Conservation (phyloP, 1,139 yeast species). For the Hyphopichia fennica region DNA sequence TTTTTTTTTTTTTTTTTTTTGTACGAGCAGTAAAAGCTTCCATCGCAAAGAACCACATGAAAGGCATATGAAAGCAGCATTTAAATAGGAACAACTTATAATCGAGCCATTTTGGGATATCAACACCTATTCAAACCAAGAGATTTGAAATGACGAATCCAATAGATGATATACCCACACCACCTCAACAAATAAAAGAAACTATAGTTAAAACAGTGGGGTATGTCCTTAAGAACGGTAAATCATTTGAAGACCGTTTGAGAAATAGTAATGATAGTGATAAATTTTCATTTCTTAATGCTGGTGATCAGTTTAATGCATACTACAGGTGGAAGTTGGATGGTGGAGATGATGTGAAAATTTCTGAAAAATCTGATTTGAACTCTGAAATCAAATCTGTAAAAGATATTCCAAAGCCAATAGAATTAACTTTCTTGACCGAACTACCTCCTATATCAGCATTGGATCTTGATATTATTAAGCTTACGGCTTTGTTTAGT, state of each 20-base stretch:
- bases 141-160: no score
- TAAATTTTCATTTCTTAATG: constrained; percentile 63
- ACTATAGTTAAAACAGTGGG: constrained; percentile 72
- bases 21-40: no score
- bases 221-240: constrained; percentile 71
- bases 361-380: background rate
- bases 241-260: constrained; percentile 61
- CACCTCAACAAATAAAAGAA: constrained; percentile 57
- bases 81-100: no score
- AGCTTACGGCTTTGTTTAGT: constrained; percentile 68
- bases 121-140: no score
- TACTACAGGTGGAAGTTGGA: constrained; percentile 43
- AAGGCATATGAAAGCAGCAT: no score
- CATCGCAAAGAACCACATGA: no score
- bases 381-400: constrained; percentile 5
- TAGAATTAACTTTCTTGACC: constrained; percentile 46
- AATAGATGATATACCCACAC: constrained; percentile 18
- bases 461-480: constrained; percentile 67
- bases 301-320: constrained; percentile 52
- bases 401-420: constrained; percentile 21
- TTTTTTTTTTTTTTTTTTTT: no score
- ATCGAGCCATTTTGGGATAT: no score
- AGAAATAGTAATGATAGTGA: constrained; percentile 45
- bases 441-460: constrained; percentile 58
- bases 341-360: background rate